phyloP scores from a whole-genome alignment of 257 asterid genomes.

The Prunella vulgaris region DNA sequence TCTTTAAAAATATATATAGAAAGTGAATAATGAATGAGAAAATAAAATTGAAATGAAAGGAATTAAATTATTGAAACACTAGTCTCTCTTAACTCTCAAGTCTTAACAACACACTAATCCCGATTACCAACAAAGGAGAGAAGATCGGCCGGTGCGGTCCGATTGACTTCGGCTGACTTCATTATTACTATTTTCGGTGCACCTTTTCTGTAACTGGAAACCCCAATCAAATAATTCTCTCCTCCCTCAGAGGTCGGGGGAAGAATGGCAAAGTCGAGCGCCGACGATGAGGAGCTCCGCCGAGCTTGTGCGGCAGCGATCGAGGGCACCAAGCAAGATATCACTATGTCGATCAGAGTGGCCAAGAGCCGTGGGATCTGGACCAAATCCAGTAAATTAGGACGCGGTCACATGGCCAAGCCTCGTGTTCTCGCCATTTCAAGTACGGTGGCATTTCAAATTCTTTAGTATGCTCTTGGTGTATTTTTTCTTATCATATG shows the following conservation, averaged over 20 bases:
- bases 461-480: background rate
- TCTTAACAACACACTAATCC: no score
- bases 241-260: conserved; percentile 13
- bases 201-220: conserved; percentile 7
- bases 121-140: no score
- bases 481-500: no score
- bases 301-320: conserved; percentile 90
- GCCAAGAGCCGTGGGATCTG: conserved; percentile 92
- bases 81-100: no score
- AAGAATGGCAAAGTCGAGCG: conserved; percentile 96
- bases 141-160: no score
- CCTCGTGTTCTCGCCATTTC: conserved; percentile 97
- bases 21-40: no score
- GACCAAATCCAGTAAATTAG: conserved; percentile 76
- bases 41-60: no score
- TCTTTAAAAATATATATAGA: no score
- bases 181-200: conserved; percentile 11
- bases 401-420: conserved; percentile 97
- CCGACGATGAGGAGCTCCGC: conserved; percentile 92
- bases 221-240: conserved; percentile 12
- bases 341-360: conserved; percentile 84
- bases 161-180: conserved; percentile 14
- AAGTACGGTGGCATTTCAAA: conserved; percentile 34
- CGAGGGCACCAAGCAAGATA: conserved; percentile 71
- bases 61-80: no score